A percentile compares a stretch with the other conserved stretches of the same genome.
phyloP scores from a whole-genome alignment of 495 filamentous ascomycete species.

The Aspergillus coremiiformis region DNA sequence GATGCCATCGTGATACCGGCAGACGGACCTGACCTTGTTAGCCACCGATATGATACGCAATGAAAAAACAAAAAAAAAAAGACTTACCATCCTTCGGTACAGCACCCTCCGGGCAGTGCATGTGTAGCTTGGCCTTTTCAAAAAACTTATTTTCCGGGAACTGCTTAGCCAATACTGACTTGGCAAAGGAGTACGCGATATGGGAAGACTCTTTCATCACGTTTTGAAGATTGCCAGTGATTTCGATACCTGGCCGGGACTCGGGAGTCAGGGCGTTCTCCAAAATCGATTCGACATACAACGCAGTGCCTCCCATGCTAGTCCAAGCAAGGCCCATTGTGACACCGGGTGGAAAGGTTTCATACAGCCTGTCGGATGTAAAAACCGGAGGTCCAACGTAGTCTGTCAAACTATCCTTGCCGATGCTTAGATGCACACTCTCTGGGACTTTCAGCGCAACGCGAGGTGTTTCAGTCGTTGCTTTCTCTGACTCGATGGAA shows the following conservation, averaged over 20 bases:
- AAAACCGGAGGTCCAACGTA: constrained; percentile 96
- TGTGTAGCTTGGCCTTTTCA: constrained; percentile 88
- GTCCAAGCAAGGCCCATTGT: constrained; percentile 99
- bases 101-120: constrained; percentile 96
- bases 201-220: constrained; percentile 97
- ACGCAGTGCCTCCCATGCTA: constrained; percentile 89
- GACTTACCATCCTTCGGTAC: constrained; percentile 82
- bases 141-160: constrained; percentile 93
- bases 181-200: constrained; percentile 95
- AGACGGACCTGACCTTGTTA: constrained; percentile 54
- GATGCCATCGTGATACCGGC: constrained; percentile 98
- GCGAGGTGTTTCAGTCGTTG: constrained; percentile 69
- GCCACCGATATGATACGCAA: constrained; percentile 1
- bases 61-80: background rate
- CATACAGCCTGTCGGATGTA: constrained; percentile 92
- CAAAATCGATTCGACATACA: constrained; percentile 96
- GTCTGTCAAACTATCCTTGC: constrained; percentile 87
- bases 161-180: constrained; percentile 72
- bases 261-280: constrained; percentile 65
- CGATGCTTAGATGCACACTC: constrained; percentile 77
- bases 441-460: constrained; percentile 80
- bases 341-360: constrained; percentile 90
- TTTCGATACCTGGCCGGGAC: constrained; percentile 72
- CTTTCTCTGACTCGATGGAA: constrained; percentile 53
- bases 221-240: constrained; percentile 87